Evolutionary conservation across 495 filamentous ascomycete genomes (phyloP).

Genomic region (Rostrohypoxylon terebratum): DNA sequence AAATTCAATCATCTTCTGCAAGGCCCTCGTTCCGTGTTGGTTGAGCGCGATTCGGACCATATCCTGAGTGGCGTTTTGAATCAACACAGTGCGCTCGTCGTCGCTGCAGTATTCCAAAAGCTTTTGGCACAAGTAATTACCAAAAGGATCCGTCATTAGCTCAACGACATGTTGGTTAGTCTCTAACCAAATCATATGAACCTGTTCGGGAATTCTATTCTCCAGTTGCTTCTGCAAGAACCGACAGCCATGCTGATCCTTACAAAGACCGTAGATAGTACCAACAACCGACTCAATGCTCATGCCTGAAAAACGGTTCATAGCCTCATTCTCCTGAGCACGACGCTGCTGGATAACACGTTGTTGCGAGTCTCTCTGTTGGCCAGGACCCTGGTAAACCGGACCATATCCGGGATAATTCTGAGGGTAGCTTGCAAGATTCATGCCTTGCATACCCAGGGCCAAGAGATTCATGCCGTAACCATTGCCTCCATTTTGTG

Average conservation of each 20-base stretch:
- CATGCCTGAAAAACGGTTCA: slow-evolving; percentile 79
- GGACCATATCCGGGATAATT: slow-evolving; percentile 59
- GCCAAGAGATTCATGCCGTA: slow-evolving; percentile 69
- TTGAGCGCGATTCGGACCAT: slow-evolving; percentile 94
- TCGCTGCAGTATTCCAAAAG: slow-evolving; percentile 91
- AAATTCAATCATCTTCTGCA: slow-evolving; percentile 99
- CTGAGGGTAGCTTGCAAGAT: slow-evolving; percentile 65
- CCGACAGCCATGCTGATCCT: slow-evolving; percentile 96
- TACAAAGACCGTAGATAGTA: slow-evolving; percentile 88
- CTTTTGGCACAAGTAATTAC: slow-evolving; percentile 98
- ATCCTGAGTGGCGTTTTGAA: slow-evolving; percentile 85
- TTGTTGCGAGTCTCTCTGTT: slow-evolving; percentile 72
- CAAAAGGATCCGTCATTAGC: slow-evolving; percentile 98
- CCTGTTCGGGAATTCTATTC: slow-evolving; percentile 81
- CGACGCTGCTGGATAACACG: slow-evolving; percentile 77
- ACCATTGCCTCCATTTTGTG: slow-evolving; percentile 32
- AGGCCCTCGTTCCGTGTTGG: slow-evolving; percentile 92
- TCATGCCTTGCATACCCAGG: slow-evolving; percentile 69
- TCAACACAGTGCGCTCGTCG: slow-evolving; percentile 91
- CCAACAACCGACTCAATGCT: slow-evolving; percentile 81
- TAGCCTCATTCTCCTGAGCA: slow-evolving; percentile 71
- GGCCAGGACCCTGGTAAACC: slow-evolving; percentile 59
- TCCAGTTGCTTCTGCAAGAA: slow-evolving; percentile 98
- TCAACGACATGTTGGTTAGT: slow-evolving; percentile 92
- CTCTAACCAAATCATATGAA: slow-evolving; percentile 93